Evolutionary conservation across 2,329 filamentous ascomycete species (phyloP), one percentile per base, ranked within the genome.

Genomic region (Chalara sp.): DNA sequence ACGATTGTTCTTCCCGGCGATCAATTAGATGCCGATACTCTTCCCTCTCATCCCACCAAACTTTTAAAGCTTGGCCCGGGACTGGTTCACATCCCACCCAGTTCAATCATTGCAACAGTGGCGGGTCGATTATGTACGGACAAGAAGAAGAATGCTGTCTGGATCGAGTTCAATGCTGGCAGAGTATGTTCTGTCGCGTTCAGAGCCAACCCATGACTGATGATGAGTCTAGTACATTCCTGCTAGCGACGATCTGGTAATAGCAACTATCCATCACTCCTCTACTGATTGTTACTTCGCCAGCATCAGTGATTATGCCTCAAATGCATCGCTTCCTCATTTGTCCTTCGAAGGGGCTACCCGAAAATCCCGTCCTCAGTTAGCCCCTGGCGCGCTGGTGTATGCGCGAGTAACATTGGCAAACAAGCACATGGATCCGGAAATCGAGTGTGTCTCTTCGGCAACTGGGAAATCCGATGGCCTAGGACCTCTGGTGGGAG

Each of bases 311-410:
- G 76, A 82, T 49, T 78, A 83, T 64, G 78, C 79, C 4, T 64
- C 76, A 2, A 70, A 79, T 52, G 89, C 87, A 1, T 74, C 87
- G 13, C 81, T 97, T 1, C 89, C 88, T 0, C 87, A 95, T 58
- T 78, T 97, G 21, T 82, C 90, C n/a, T 99, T 99, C 67, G 92
- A 97, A 69, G 83, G 84, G 56, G 93, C 90, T 13, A 89, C 86
- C 43, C 93, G 91, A 69, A 97, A 97, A 72, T 96, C 89, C 3
- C 79, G 91, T 1, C 93, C 93, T 0, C 78, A 88, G 56, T 79
- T 97, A 42, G 73, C 76, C 31, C 64, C 81, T 11, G 89, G 89
- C 37, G 83, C 89, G 48, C 72, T 96, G 31, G 89, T 97, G 35
- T 97, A 97, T 71, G 92, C 91, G 37, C 86, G 92, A 55, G 82